A percentile compares a stretch with the other conserved stretches of the same genome.
Evolutionary conservation across 2,329 filamentous ascomycete species (phyloP).

Genomic region (Calcarisporium arbuscula): DNA sequence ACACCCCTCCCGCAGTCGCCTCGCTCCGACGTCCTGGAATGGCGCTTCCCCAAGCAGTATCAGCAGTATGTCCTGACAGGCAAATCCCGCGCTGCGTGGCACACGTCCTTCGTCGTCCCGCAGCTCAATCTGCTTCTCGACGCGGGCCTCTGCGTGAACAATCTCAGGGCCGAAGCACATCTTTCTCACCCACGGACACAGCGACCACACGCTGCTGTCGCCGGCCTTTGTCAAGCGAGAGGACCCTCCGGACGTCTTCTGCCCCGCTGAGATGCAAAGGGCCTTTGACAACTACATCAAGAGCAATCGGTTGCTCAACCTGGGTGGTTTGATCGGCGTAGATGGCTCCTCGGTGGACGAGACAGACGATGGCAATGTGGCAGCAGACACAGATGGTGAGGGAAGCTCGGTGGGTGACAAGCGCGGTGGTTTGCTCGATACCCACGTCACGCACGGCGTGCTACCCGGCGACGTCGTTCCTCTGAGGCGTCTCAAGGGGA

Average conservation of each 20-base stretch:
- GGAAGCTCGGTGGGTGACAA: slow-evolving; percentile 1
- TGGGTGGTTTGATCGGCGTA: slow-evolving; percentile 28
- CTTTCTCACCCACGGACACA: slow-evolving; percentile 44
- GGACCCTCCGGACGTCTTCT: slow-evolving; percentile 40
- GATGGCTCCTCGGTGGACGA: slow-evolving; percentile 13
- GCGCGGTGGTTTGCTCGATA: slow-evolving; percentile 20
- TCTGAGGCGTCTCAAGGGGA: slow-evolving; percentile 26
- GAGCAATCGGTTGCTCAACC: slow-evolving; percentile 35
- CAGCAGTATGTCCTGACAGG: slow-evolving; percentile 37
- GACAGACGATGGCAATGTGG: slow-evolving; percentile 10
- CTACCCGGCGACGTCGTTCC: slow-evolving; percentile 27
- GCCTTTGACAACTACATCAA: slow-evolving; percentile 34
- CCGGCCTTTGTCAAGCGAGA: slow-evolving; percentile 37
- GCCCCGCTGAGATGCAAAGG: slow-evolving; percentile 32
- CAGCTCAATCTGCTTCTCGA: slow-evolving; percentile 44
- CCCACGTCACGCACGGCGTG: slow-evolving; percentile 33
- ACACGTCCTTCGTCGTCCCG: slow-evolving; percentile 44
- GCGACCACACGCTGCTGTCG: slow-evolving; percentile 37
- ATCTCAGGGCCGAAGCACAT: slow-evolving; percentile 40
- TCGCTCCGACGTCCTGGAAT: slow-evolving; percentile 38
- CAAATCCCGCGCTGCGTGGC: slow-evolving; percentile 43
- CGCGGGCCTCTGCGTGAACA: slow-evolving; percentile 40
- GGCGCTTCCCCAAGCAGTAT: slow-evolving; percentile 37
- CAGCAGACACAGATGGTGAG: slow-evolving; percentile 12
- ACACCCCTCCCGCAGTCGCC: slow-evolving; percentile 36